Evolutionary conservation across 179 eudicot genomes (phyloP), one percentile per base, ranked within the genome.

Genomic region (Drosera spatulata): DNA sequence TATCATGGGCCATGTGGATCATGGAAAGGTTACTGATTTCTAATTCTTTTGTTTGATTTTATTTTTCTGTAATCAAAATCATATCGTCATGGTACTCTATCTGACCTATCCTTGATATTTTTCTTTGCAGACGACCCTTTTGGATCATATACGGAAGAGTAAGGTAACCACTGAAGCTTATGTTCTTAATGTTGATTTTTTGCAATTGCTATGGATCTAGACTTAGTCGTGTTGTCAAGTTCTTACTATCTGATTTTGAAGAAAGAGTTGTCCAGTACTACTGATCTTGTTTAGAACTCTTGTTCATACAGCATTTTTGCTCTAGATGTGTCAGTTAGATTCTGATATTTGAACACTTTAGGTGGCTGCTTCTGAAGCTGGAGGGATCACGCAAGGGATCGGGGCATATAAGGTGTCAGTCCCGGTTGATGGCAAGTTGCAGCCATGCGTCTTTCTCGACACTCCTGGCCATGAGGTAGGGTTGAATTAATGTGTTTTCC

Each of bases 1-100:
- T 33, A 93, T 93, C 62, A 89, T 93, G 96, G 99, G 99, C 41
- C 99, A 93, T 69, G 99, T 93, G 53, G 99, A 93, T 77, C 99
- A 93, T 73, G 99, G 99, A 59, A 93, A 93, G 95, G 99, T 93
- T 60, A 66, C 70, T 46, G n/a, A 13, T 50, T 14, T 39, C 44
- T 4, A 10, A 14, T 37, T 14, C 53, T 44, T 47, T 10, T 45
- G 14, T 52, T 54, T 11, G 53, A 50, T 42, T 40, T 22, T 55
- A 40, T 39, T 69, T 53, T 64, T 44, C 71, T 60, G 45, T 39
- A 46, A 53, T 7, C 53, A n/a, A 10, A 50, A 33, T 51, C 33
- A 58, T 52, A 5, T 37, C 11, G 2, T 8, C 53, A 39, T 64
- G 57, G 41, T 43, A 42, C 5, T 60, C 62, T 55, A 46, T 68